A percentile compares a stretch with the other conserved stretches of the same genome.
These are phyloP conservation scores for Neurospora sp. DNA, from an alignment of 2,329 filamentous ascomycete genomes.

Conservation along the genomic window DNA sequence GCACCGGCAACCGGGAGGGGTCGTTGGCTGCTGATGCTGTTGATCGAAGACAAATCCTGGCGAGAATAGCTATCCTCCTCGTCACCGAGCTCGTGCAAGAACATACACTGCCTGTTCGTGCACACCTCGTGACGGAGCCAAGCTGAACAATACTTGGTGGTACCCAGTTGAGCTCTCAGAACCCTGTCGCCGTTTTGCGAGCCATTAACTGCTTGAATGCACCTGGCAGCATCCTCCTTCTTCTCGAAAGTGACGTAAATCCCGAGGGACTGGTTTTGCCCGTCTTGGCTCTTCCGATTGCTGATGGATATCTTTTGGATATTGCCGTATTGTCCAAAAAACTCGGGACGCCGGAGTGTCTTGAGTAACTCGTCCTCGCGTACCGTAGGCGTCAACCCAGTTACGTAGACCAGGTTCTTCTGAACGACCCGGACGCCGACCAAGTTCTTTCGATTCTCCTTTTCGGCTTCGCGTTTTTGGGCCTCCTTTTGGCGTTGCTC, in stretches of 20 bases:
- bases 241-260: conserved; percentile 97
- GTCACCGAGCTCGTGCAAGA: conserved; percentile 95
- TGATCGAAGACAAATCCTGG: conserved; percentile 90
- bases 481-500: conserved; percentile 84
- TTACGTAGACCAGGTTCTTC: conserved; percentile 98
- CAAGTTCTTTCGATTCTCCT: conserved; percentile 88
- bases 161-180: conserved; percentile 70
- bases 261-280: conserved; percentile 77
- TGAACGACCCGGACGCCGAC: conserved; percentile 93
- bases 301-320: conserved; percentile 99
- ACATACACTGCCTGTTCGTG: conserved; percentile 95
- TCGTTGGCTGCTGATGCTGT: conserved; percentile 73
- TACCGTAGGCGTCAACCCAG: conserved; percentile 82
- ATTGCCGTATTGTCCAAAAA: conserved; percentile 96
- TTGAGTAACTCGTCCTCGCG: conserved; percentile 87
- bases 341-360: conserved; percentile 80
- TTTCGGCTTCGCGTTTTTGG: conserved; percentile 93
- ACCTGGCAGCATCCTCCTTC: conserved; percentile 80
- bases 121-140: conserved; percentile 92
- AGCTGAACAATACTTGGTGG: conserved; percentile 97
- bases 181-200: conserved; percentile 83
- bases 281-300: conserved; percentile 72
- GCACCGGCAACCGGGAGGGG: conserved; percentile 45
- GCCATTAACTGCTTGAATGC: conserved; percentile 86
- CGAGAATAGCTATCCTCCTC: conserved; percentile 94